Percentiles rank a stretch among this genome's conserved stretches.
Evolutionary conservation across 768 basidiomycete species (phyloP).

Genomic region (Pleurotus platypus): DNA sequence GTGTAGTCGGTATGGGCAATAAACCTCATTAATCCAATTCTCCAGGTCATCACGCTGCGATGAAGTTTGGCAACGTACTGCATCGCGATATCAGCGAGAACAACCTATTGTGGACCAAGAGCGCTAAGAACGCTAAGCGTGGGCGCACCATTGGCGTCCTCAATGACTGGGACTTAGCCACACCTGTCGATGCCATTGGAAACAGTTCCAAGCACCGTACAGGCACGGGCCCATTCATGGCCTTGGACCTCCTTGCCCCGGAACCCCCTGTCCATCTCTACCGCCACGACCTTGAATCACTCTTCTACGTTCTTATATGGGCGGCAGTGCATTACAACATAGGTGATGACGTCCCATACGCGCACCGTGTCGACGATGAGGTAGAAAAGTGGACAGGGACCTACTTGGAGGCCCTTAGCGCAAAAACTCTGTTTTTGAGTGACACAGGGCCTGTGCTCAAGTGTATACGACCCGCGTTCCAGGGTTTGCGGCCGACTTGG

Average conservation of each 20-base stretch:
- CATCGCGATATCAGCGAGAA: slow-evolving; percentile 28
- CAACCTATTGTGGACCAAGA: slow-evolving; percentile 21
- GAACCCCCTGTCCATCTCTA: slow-evolving; percentile 17
- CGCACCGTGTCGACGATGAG: neutral
- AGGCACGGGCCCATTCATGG: slow-evolving; percentile 26
- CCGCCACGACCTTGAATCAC: slow-evolving; percentile 24
- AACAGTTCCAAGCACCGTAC: slow-evolving; percentile 14
- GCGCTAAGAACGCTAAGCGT: neutral
- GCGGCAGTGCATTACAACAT: slow-evolving; percentile 18
- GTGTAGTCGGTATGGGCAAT: neutral
- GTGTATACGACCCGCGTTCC: neutral
- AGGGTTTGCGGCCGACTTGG: neutral
- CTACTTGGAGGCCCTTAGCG: neutral
- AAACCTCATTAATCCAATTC: neutral
- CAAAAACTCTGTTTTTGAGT: neutral
- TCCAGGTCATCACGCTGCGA: slow-evolving; percentile 22
- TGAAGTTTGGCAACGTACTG: slow-evolving; percentile 16
- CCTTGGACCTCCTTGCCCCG: slow-evolving; percentile 17
- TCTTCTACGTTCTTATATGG: slow-evolving; percentile 22
- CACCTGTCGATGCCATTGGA: slow-evolving; percentile 6
- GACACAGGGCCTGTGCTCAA: neutral
- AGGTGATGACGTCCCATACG: neutral
- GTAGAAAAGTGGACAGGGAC: neutral
- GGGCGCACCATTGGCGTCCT: slow-evolving; percentile 17
- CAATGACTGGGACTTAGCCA: slow-evolving; percentile 24